Percentiles rank a stretch among this genome's conserved stretches.
These are phyloP conservation scores for Epichloe sp. DNA, from an alignment of 2,329 filamentous ascomycete species.

Conservation along the genomic window DNA sequence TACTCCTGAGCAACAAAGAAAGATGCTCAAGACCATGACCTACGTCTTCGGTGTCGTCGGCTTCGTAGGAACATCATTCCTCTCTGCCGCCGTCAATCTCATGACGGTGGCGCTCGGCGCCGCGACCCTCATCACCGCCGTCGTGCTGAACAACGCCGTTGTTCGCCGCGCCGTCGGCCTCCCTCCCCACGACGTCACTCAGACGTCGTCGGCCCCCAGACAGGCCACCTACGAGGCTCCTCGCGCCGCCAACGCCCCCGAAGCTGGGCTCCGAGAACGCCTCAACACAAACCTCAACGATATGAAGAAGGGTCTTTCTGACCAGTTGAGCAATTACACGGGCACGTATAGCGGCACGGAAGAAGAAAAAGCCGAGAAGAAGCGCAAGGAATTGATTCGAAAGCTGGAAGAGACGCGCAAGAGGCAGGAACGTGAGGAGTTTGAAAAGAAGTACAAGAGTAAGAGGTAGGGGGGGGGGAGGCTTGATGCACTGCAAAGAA, in stretches of 20 bases:
- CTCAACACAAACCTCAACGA: constrained; percentile 21
- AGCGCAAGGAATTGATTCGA: constrained; percentile 20
- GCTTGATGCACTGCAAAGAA: background rate
- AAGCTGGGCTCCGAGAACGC: constrained; percentile 16
- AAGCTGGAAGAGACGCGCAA: constrained; percentile 23
- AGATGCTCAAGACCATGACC: constrained; percentile 28
- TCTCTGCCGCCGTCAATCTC: constrained; percentile 35
- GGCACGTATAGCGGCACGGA: constrained; percentile 20
- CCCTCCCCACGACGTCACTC: constrained; percentile 19
- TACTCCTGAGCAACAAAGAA: constrained; percentile 18
- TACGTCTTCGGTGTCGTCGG: constrained; percentile 30
- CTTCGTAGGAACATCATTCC: constrained; percentile 31
- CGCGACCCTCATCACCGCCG: constrained; percentile 22
- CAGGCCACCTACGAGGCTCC: constrained; percentile 23
- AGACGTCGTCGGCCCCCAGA: constrained; percentile 2
- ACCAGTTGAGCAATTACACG: constrained; percentile 21
- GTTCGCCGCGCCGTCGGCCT: constrained; percentile 27
- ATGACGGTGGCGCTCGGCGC: constrained; percentile 31
- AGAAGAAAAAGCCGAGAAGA: constrained; percentile 21
- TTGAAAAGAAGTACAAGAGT: constrained; percentile 28
- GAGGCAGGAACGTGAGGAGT: constrained; percentile 24
- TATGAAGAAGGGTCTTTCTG: constrained; percentile 24
- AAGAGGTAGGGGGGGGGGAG: constrained; percentile 7
- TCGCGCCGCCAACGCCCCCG: constrained; percentile 11
- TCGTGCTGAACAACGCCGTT: constrained; percentile 23